Conservation (phyloP, 441 rosid genomes). For the Arabidopsis hybrid region DNA sequence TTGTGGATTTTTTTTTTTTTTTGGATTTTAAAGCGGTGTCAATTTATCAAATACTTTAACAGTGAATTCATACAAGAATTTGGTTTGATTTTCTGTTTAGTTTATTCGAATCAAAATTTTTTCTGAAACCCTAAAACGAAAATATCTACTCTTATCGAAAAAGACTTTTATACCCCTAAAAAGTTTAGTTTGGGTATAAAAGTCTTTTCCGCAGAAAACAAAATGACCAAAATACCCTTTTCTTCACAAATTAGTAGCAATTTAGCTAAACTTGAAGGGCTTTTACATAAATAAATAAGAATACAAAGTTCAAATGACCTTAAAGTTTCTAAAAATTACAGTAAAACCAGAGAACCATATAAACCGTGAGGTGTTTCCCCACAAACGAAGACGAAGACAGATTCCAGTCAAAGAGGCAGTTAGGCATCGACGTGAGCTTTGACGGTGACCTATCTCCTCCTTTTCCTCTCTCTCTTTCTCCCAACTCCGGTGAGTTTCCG, state of each 20-base stretch:
- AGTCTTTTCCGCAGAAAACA: background rate
- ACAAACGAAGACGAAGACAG: slow-evolving; percentile 36
- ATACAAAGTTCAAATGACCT: slow-evolving; percentile 1
- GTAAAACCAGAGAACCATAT: slow-evolving; percentile 35
- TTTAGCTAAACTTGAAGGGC: background rate
- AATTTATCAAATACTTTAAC: too few relatives aligned
- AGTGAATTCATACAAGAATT: too few relatives aligned
- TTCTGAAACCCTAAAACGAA: background rate
- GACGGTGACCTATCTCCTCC: slow-evolving; percentile 8
- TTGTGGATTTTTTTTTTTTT: too few relatives aligned
- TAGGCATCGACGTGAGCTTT: slow-evolving; percentile 29
- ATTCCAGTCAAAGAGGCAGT: slow-evolving; percentile 44
- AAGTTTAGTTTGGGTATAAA: background rate
- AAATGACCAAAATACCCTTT: background rate
- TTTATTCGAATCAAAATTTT: background rate
- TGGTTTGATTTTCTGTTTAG: background rate
- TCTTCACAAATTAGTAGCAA: slow-evolving; percentile 19
- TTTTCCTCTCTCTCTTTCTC: background rate
- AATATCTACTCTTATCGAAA: background rate
- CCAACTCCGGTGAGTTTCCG: slow-evolving; percentile 34
- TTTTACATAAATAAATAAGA: slow-evolving; percentile 11
- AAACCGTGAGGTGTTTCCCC: slow-evolving; percentile 37
- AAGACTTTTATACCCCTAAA: background rate
- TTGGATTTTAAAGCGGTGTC: too few relatives aligned
- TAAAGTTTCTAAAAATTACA: slow-evolving; percentile 30